These are phyloP conservation scores for Huiozyma naganishii DNA, from an alignment of 805 yeast genomes.

Conservation along the genomic window DNA sequence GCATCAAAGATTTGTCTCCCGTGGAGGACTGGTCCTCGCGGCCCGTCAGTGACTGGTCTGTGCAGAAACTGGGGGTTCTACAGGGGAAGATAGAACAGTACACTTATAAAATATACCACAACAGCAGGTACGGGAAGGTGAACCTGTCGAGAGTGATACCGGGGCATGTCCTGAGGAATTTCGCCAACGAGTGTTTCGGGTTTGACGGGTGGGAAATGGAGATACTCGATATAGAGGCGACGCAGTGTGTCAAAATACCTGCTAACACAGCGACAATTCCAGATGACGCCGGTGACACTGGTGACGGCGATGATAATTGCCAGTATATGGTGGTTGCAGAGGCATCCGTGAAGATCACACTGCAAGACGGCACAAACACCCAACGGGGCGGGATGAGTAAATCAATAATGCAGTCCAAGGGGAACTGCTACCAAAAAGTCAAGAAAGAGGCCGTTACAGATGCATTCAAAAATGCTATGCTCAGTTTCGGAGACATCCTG, in stretches of 20 bases:
- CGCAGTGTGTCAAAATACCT: constrained; percentile 8
- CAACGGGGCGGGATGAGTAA: constrained; percentile 72
- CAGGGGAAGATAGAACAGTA: constrained; percentile 36
- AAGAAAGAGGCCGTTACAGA: constrained; percentile 80
- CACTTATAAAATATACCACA: constrained; percentile 20
- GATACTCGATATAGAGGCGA: constrained; percentile 23
- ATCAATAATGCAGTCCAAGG: constrained; percentile 47
- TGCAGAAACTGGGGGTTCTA: constrained; percentile 36
- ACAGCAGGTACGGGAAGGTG: constrained; percentile 18
- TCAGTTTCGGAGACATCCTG: constrained; percentile 65
- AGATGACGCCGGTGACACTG: constrained; percentile 4
- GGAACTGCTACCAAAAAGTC: constrained; percentile 69
- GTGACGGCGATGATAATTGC: not conserved
- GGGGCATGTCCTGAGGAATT: constrained; percentile 25
- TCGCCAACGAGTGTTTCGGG: constrained; percentile 45
- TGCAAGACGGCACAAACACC: constrained; percentile 73
- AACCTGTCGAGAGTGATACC: constrained; percentile 26
- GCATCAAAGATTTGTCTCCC: constrained; percentile 3
- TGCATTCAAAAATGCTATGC: constrained; percentile 66
- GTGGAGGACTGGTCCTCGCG: constrained; percentile 28
- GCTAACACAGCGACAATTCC: not conserved
- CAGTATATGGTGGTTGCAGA: constrained; percentile 24
- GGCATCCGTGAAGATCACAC: constrained; percentile 50
- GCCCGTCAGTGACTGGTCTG: constrained; percentile 39
- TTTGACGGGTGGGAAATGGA: constrained; percentile 47